A percentile compares a stretch with the other conserved stretches of the same genome.
Evolutionary conservation across 805 yeast species (phyloP).

Genomic region (Hanseniaspora valbyensis): DNA sequence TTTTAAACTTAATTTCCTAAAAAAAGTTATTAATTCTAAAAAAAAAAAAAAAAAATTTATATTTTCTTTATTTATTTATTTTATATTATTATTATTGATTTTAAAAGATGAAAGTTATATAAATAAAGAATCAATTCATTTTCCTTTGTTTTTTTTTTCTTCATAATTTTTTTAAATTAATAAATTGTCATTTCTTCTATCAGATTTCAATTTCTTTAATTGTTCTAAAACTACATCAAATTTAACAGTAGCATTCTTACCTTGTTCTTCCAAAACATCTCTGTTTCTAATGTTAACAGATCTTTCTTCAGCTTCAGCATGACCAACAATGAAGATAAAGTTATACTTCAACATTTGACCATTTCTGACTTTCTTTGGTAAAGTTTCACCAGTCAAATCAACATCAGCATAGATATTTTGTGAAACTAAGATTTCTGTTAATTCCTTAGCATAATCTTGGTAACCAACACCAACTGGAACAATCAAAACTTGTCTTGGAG

Average conservation of each 20-base stretch:
- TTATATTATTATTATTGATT: no score
- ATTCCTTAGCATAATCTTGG: conserved; percentile 77
- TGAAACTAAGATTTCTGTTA: conserved; percentile 55
- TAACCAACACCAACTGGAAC: conserved; percentile 95
- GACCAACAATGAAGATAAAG: conserved; percentile 95
- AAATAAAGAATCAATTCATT: no score
- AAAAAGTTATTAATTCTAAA: no score
- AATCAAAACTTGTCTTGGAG: conserved; percentile 95
- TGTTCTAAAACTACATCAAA: conserved; percentile 63
- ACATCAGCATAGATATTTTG: conserved; percentile 85
- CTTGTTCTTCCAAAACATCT: conserved; percentile 85
- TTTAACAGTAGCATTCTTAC: conserved; percentile 73
- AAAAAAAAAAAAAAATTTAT: no score
- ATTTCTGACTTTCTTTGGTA: conserved; percentile 94
- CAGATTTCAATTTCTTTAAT: conserved; percentile 54
- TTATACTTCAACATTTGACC: conserved; percentile 93
- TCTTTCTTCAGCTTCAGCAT: conserved; percentile 67
- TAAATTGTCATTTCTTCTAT: conserved; percentile 63
- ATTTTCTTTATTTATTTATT: no score
- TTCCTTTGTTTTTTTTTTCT: no score
- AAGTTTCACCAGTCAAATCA: conserved; percentile 87
- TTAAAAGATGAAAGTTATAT: no score
- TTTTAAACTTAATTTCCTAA: no score
- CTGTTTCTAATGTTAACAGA: conserved; percentile 94
- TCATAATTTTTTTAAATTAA: conserved; percentile 27